Percentiles rank a stretch among this genome's conserved stretches.
Conservation (phyloP, 495 filamentous ascomycete genomes). For the Annulohypoxylon bovei region DNA sequence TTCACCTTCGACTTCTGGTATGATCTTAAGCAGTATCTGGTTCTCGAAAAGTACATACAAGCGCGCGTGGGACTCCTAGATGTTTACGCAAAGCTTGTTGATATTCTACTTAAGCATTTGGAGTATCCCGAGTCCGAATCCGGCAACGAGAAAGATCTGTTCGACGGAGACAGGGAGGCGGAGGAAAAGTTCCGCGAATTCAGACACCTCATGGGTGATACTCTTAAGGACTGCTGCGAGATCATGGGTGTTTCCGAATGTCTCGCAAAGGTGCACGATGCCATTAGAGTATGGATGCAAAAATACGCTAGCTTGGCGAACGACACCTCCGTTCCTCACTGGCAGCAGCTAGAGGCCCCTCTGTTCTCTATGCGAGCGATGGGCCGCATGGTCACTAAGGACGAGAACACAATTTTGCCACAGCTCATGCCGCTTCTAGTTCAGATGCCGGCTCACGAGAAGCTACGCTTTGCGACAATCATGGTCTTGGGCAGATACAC, state of each 20-base stretch:
- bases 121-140: conserved; percentile 84
- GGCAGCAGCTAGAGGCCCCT: conserved; percentile 95
- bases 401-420: conserved; percentile 85
- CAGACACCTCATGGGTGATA: conserved; percentile 96
- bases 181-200: conserved; percentile 99
- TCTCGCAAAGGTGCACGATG: conserved; percentile 82
- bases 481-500: conserved; percentile 97
- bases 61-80: conserved; percentile 78
- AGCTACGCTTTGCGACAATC: conserved; percentile 94
- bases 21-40: conserved; percentile 95
- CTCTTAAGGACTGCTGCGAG: conserved; percentile 95
- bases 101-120: conserved; percentile 91
- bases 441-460: conserved; percentile 94
- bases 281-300: conserved; percentile 87
- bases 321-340: conserved; percentile 83
- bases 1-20: conserved; percentile 98
- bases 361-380: conserved; percentile 95
- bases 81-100: conserved; percentile 86
- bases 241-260: conserved; percentile 94
- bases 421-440: conserved; percentile 92
- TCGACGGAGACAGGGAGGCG: conserved; percentile 93
- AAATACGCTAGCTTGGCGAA: conserved; percentile 80
- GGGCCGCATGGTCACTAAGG: conserved; percentile 93
- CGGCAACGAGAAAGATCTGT: conserved; percentile 81
- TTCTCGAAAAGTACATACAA: conserved; percentile 86